Percentiles rank a stretch among this genome's conserved stretches.
Conservation (phyloP, 2,329 filamentous ascomycete species). For the Aaosphaeria arxii region DNA sequence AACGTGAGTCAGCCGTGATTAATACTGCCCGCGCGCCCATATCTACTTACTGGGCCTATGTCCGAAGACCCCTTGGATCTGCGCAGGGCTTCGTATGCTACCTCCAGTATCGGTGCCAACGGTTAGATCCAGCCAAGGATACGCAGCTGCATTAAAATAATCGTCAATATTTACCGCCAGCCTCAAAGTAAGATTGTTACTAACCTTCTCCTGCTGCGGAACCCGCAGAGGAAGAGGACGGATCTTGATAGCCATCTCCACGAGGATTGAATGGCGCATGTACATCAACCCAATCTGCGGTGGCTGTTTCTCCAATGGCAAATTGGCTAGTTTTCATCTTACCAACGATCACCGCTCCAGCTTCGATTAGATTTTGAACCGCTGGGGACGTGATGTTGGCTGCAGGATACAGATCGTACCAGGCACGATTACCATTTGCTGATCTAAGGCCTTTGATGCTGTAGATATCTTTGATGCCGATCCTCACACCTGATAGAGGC, state of each 20-base stretch:
- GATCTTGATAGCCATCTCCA: slow-evolving; percentile 46
- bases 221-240: slow-evolving; percentile 48
- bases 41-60: slow-evolving; percentile 39
- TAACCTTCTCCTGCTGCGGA: slow-evolving; percentile 36
- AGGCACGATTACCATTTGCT: slow-evolving; percentile 57
- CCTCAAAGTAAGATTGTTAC: too few relatives aligned
- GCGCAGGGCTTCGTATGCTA: slow-evolving; percentile 47
- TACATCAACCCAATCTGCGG: slow-evolving; percentile 51
- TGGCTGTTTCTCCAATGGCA: slow-evolving; percentile 46
- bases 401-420: slow-evolving; percentile 51
- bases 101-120: slow-evolving; percentile 52
- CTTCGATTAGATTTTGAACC: slow-evolving; percentile 56
- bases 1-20: too few relatives aligned
- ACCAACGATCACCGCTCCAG: slow-evolving; percentile 53
- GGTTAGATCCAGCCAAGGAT: slow-evolving; percentile 50
- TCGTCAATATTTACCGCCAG: too few relatives aligned
- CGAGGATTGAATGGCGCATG: slow-evolving; percentile 44
- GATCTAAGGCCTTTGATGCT: slow-evolving; percentile 57
- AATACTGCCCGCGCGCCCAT: too few relatives aligned
- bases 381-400: slow-evolving; percentile 48
- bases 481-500: slow-evolving; percentile 58
- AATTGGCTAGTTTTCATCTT: slow-evolving; percentile 48
- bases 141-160: slow-evolving; percentile 32
- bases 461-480: slow-evolving; percentile 64
- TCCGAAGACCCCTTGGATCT: slow-evolving; percentile 50